A percentile compares a stretch with the other conserved stretches of the same genome.
Evolutionary conservation across 768 basidiomycete species (phyloP).

Genomic region (Kwoniella shandongensis): DNA sequence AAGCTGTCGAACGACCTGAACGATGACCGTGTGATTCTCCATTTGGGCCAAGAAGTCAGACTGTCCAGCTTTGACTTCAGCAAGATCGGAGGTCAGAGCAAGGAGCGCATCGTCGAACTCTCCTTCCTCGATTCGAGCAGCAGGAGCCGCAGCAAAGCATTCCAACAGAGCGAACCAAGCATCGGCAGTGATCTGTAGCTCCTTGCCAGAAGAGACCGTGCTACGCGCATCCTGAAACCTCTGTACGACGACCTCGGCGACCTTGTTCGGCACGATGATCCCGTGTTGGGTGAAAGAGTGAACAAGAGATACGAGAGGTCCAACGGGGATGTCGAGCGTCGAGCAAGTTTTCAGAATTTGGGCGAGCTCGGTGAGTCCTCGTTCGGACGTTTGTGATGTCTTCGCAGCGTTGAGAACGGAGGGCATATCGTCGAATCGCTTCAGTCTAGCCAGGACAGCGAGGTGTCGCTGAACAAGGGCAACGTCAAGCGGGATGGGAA

Average conservation of each 20-base stretch:
- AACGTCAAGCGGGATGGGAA: conserved; percentile 7
- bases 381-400: neutral
- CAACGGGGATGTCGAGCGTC: conserved; percentile 5
- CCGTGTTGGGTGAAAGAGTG: conserved; percentile 9
- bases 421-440: conserved; percentile 9
- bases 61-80: neutral
- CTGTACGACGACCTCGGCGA: conserved; percentile 5
- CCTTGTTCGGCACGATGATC: neutral
- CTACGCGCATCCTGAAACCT: conserved; percentile 13
- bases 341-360: neutral
- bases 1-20: conserved; percentile 6
- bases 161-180: conserved; percentile 16
- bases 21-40: neutral
- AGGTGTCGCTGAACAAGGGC: conserved; percentile 3
- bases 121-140: conserved; percentile 1
- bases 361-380: neutral
- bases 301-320: conserved; percentile 1
- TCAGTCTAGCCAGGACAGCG: conserved; percentile 7
- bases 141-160: neutral
- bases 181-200: conserved; percentile 9
- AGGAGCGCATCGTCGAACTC: conserved; percentile 34
- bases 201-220: neutral
- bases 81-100: conserved; percentile 23
- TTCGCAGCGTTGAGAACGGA: conserved; percentile 2
- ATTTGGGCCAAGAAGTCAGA: neutral